Base-by-base conservation (phyloP, 192 early-diverging fungal species). In the Coemansia sp. region DNA sequence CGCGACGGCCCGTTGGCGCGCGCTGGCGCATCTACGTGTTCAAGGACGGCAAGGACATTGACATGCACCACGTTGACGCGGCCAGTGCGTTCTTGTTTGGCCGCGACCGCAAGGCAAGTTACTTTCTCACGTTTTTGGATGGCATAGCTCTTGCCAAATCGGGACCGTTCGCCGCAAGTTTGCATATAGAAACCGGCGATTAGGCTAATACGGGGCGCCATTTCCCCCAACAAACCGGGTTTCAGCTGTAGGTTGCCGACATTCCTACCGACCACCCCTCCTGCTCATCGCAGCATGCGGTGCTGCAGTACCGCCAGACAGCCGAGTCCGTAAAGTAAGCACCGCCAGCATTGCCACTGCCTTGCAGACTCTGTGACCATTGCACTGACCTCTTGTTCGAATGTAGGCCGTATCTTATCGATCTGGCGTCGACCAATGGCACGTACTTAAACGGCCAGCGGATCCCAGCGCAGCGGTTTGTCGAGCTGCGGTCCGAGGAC, bases 221-320 rank as follows among this genome's bases (percentile, higher is more conserved):
- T 35, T 9, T 35, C 32, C 32, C 32, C 32, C 11, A 36, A 36
- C 14, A 36, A n/a, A n/a, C 34, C 34, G 15, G n/a, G n/a, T n/a
- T n/a, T n/a, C n/a, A n/a, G n/a, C n/a, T 39, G 43, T 75, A 75
- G 72, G 72, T 97, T 22, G 90, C 86, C 3, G 95, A 98, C 75
- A 85, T 98, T 28, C 94, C 95, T 1, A 82, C 90, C 4, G 95
- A 98, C 71, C 95, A 98, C 53, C 94, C 91, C 12, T 94, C 92
- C 4, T 92, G 90, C 60, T 94, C 92, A 4, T 89, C 87, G 52
- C 95, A 98, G 68, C 95, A 98, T 58, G 91, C 93, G 2, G 95
- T 89, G 1, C 60, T 97, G 26, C 95, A 97, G 64, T 95, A 81
- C 66, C 84, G 93, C 39, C 85, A 83, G 41, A 64, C 88, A 4